Evolutionary conservation across 2,329 filamentous ascomycete genomes (phyloP).

Genomic region (Cladosporium halotolerans): DNA sequence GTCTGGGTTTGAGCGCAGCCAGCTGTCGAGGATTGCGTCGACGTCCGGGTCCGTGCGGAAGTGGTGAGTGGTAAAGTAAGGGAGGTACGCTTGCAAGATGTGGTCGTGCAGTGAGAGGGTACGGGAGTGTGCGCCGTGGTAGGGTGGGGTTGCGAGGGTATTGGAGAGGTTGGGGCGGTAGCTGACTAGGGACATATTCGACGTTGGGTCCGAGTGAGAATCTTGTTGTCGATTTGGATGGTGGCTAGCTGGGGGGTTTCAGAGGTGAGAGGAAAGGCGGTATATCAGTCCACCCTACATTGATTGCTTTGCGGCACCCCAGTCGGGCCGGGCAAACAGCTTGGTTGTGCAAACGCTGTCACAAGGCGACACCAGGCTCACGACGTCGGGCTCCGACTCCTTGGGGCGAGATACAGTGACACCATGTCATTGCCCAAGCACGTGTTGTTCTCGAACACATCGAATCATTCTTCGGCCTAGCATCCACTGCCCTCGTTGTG

Average conservation of each 20-base stretch:
- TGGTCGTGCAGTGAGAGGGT: slow-evolving; percentile 3
- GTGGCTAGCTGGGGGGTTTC: not conserved
- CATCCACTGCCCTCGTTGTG: too few species aligned
- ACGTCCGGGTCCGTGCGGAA: slow-evolving; percentile 4
- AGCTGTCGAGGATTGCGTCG: slow-evolving; percentile 1
- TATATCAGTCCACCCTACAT: not conserved
- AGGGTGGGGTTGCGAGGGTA: not conserved
- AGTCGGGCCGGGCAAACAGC: not conserved
- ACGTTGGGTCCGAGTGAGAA: not conserved
- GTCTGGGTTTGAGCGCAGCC: slow-evolving; percentile 1
- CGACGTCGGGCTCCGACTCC: not conserved
- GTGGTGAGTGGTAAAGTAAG: slow-evolving; percentile 3
- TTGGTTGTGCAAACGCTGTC: not conserved
- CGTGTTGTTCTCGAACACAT: not conserved
- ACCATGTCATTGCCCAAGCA: not conserved
- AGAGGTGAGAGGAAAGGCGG: not conserved
- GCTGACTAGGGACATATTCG: not conserved
- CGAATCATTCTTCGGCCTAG: not conserved
- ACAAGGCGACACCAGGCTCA: not conserved
- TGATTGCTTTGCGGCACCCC: not conserved
- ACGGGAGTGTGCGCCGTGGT: not conserved
- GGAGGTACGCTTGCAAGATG: slow-evolving; percentile 3
- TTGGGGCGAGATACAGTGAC: not conserved
- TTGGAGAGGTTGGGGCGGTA: not conserved
- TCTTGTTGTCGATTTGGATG: not conserved